Evolutionary conservation across 2,329 filamentous ascomycete genomes (phyloP).

Genomic region (Sclerotiophoma versabilis): DNA sequence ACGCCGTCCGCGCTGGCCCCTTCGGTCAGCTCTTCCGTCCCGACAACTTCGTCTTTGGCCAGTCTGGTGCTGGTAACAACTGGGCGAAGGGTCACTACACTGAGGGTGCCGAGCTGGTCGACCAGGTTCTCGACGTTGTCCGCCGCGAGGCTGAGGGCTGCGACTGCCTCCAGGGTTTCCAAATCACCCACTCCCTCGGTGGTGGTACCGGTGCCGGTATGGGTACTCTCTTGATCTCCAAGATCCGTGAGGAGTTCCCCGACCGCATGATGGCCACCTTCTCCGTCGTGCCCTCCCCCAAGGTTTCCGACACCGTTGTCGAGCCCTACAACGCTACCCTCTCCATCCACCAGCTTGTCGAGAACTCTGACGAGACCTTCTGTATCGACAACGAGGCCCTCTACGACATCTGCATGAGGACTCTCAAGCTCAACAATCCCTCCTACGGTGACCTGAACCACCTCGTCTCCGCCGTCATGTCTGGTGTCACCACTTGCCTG

Average conservation of each 20-base stretch:
- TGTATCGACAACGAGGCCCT: slow-evolving; percentile 99
- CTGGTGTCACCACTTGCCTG: slow-evolving; percentile 96
- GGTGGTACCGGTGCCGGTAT: slow-evolving; percentile 99
- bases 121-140: slow-evolving; percentile 97
- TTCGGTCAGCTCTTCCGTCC: slow-evolving; percentile 99
- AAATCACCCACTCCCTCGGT: slow-evolving; percentile 99
- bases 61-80: slow-evolving; percentile 99
- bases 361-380: slow-evolving; percentile 99
- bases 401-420: slow-evolving; percentile 99
- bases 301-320: slow-evolving; percentile 99
- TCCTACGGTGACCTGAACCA: slow-evolving; percentile 99
- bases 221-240: slow-evolving; percentile 99
- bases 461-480: slow-evolving; percentile 99
- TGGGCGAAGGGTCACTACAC: slow-evolving; percentile 99
- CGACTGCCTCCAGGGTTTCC: slow-evolving; percentile 99
- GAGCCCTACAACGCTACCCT: slow-evolving; percentile 99
- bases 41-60: slow-evolving; percentile 99
- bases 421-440: slow-evolving; percentile 97
- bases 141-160: slow-evolving; percentile 98
- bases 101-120: slow-evolving; percentile 98
- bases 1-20: slow-evolving; percentile 95
- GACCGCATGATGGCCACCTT: slow-evolving; percentile 99
- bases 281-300: slow-evolving; percentile 97
- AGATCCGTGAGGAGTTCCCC: slow-evolving; percentile 99
- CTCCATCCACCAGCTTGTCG: slow-evolving; percentile 97